Percentiles rank a stretch among this genome's conserved stretches.
Conservation (phyloP, 225 moss, liverwort and hornwort species). For the Climacium dendroides region DNA sequence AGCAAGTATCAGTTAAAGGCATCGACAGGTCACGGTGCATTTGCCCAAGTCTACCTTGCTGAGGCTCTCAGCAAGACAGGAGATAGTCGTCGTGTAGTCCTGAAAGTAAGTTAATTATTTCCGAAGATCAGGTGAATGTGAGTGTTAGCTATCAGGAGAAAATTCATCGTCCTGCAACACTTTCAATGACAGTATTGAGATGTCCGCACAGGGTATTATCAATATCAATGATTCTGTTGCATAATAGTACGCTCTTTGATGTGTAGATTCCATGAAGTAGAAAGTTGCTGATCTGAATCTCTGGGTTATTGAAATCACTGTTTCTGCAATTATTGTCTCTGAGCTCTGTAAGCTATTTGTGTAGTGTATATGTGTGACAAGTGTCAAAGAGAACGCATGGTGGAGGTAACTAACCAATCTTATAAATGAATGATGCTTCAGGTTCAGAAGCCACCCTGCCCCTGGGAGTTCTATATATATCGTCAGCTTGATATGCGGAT, state of each 20-base stretch:
- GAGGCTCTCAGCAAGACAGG: conserved; percentile 46
- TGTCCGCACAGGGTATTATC: background rate
- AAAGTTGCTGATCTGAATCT: background rate
- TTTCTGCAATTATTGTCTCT: background rate
- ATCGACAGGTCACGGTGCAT: conserved; percentile 84
- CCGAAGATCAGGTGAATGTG: background rate
- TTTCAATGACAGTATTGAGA: background rate
- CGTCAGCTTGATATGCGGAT: conserved; percentile 82
- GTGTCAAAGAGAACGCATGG: background rate
- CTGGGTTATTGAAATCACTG: background rate
- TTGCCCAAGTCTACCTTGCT: conserved; percentile 87
- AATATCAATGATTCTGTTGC: background rate
- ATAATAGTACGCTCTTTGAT: background rate
- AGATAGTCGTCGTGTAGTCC: conserved; percentile 43
- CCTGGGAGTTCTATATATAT: conserved; percentile 96
- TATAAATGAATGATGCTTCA: conserved; percentile 16
- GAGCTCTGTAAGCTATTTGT: background rate
- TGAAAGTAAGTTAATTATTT: conserved; percentile 45
- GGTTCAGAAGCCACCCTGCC: conserved; percentile 89
- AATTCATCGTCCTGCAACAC: background rate
- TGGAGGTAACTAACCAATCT: background rate
- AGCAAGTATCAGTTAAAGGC: conserved; percentile 63
- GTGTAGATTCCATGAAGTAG: background rate
- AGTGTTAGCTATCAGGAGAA: background rate
- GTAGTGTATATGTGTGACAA: background rate